Percentiles rank a stretch among this genome's conserved stretches.
phyloP scores from a whole-genome alignment of 176 grass and related monocot species.

The Thinopyrum elongatum region DNA sequence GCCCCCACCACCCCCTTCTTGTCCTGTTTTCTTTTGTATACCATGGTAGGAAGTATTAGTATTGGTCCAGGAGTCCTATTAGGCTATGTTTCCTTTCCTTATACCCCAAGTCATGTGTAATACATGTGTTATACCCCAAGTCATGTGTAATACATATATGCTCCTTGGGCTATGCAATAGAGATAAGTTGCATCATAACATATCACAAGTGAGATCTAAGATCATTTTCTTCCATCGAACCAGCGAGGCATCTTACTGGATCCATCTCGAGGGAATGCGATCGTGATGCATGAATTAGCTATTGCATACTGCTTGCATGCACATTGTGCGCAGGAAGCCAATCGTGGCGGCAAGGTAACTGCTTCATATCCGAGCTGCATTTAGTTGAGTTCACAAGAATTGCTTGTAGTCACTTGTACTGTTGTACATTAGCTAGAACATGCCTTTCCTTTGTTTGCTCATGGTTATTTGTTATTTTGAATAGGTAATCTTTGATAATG shows the following conservation, averaged over 20 bases:
- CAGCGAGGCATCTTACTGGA: conserved; percentile 40
- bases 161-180: too few relatives aligned
- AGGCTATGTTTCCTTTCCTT: too few relatives aligned
- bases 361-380: neutral
- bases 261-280: conserved; percentile 31
- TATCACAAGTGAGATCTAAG: neutral
- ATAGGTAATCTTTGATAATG: conserved; percentile 63
- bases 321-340: conserved; percentile 79
- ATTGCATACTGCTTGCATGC: conserved; percentile 69
- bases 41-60: too few relatives aligned
- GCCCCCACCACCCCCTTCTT: neutral
- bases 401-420: neutral
- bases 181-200: too few relatives aligned
- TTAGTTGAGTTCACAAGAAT: neutral
- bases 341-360: conserved; percentile 55
- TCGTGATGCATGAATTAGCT: conserved; percentile 56
- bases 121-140: too few relatives aligned
- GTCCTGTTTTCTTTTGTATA: conserved; percentile 19
- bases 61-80: too few relatives aligned
- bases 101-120: too few relatives aligned
- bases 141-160: too few relatives aligned
- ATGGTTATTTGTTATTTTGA: conserved; percentile 28
- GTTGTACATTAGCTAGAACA: neutral
- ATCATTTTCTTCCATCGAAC: conserved; percentile 30
- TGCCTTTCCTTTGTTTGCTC: conserved; percentile 25